A percentile compares a stretch with the other conserved stretches of the same genome.
These are phyloP conservation scores for Schoenoplectus triqueter DNA, from an alignment of 202 grass and related monocot genomes.

Conservation along the genomic window DNA sequence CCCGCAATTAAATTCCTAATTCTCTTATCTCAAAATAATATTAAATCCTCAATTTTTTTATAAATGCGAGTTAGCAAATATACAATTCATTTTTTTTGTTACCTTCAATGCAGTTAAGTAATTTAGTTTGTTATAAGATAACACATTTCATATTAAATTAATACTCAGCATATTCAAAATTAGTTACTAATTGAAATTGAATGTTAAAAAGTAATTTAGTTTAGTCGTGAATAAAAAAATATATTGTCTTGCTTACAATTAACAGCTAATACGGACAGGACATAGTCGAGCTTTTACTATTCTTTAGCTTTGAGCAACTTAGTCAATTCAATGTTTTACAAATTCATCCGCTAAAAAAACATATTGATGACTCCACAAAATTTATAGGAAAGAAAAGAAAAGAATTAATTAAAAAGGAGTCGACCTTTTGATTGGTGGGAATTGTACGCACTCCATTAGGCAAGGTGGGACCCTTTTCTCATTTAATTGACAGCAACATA, in stretches of 20 bases:
- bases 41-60: no score
- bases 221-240: no score
- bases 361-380: background rate
- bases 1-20: no score
- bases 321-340: slow-evolving; percentile 17
- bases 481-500: background rate
- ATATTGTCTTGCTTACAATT: no score
- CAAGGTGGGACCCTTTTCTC: background rate
- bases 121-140: no score
- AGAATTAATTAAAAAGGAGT: background rate
- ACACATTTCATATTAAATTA: no score
- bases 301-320: background rate
- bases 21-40: no score
- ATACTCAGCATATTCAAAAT: background rate
- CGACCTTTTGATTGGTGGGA: background rate
- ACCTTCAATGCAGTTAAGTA: no score
- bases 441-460: background rate
- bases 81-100: no score
- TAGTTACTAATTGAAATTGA: background rate
- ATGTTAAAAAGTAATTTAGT: background rate
- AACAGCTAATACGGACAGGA: background rate
- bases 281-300: background rate
- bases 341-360: background rate
- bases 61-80: no score
- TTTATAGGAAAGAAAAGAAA: no score